phyloP scores from a whole-genome alignment of 441 rosid genomes.

The Sinapis alba region DNA sequence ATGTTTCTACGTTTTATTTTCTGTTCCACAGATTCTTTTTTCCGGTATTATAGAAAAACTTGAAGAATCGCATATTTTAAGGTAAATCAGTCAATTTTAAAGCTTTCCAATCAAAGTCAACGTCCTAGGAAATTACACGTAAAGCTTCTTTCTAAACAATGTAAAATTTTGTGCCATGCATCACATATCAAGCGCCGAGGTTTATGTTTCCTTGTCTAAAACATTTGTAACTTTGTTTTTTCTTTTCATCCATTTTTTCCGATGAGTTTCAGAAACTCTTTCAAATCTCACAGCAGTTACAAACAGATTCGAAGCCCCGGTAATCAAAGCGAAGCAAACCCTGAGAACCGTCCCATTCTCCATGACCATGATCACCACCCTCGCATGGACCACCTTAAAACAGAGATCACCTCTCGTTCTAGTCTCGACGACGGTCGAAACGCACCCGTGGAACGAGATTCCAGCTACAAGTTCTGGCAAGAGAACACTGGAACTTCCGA shows the following conservation, averaged over 20 bases:
- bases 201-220: conserved; percentile 31
- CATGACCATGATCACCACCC: conserved; percentile 35
- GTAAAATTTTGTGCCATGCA: conserved; percentile 33
- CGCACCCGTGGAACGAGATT: conserved; percentile 24
- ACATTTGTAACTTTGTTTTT: conserved; percentile 9
- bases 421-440: conserved; percentile 13
- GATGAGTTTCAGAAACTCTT: conserved; percentile 55
- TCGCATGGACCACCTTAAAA: conserved; percentile 13
- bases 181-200: conserved; percentile 38
- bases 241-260: neutral
- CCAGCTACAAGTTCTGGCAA: conserved; percentile 44
- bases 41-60: neutral
- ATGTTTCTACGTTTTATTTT: neutral
- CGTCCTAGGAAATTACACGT: conserved; percentile 12
- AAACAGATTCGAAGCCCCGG: conserved; percentile 32
- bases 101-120: neutral
- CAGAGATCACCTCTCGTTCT: conserved; percentile 25
- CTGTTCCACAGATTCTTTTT: neutral
- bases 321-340: conserved; percentile 12
- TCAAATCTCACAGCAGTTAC: conserved; percentile 43
- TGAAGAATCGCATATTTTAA: neutral
- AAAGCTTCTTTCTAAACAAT: conserved; percentile 7
- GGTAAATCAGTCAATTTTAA: neutral
- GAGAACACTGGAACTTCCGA: conserved; percentile 25
- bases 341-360: conserved; percentile 53